A percentile compares a stretch with the other conserved stretches of the same genome.
These are phyloP conservation scores for Pythium folliculosum DNA, from an alignment of 352 stramenopile species.

Conservation along the genomic window DNA sequence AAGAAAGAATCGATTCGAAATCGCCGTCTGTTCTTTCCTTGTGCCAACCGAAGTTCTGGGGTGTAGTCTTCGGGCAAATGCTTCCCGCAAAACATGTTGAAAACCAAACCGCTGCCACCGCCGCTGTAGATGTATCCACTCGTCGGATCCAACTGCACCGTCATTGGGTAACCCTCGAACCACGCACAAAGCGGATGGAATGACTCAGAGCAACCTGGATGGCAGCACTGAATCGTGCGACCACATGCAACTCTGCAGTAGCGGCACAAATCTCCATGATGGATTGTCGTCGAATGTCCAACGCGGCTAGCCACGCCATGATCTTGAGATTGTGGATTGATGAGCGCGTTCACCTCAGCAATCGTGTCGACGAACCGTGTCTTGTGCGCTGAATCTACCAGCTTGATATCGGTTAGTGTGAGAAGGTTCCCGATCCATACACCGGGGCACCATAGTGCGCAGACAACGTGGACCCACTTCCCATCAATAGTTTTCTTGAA, in stretches of 20 bases:
- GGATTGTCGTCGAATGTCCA: conserved; percentile 4
- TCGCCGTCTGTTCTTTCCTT: conserved; percentile 51
- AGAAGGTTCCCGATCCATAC: conserved; percentile 86
- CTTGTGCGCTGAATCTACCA: conserved; percentile 46
- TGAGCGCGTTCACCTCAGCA: conserved; percentile 48
- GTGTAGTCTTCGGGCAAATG: conserved; percentile 60
- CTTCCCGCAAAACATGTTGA: conserved; percentile 59
- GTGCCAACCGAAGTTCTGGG: conserved; percentile 39
- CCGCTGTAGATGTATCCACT: conserved; percentile 69
- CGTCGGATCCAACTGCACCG: conserved; percentile 38
- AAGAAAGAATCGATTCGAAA: conserved; percentile 83
- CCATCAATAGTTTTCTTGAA: conserved; percentile 86
- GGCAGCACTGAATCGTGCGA: conserved; percentile 67
- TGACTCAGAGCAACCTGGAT: conserved; percentile 51
- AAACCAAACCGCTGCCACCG: conserved; percentile 70
- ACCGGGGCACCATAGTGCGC: conserved; percentile 87
- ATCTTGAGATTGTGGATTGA: conserved; percentile 26
- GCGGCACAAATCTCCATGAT: conserved; percentile 53
- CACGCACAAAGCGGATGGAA: conserved; percentile 88
- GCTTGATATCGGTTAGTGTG: conserved; percentile 72
- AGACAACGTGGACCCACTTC: conserved; percentile 90
- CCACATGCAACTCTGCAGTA: conserved; percentile 80
- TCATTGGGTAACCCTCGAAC: conserved; percentile 84
- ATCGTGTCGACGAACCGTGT: conserved; percentile 60
- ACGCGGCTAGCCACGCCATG: background rate